A percentile compares a stretch with the other conserved stretches of the same genome.
Evolutionary conservation across 148 eudicot species (phyloP).

Genomic region (Diospyros lotus): DNA sequence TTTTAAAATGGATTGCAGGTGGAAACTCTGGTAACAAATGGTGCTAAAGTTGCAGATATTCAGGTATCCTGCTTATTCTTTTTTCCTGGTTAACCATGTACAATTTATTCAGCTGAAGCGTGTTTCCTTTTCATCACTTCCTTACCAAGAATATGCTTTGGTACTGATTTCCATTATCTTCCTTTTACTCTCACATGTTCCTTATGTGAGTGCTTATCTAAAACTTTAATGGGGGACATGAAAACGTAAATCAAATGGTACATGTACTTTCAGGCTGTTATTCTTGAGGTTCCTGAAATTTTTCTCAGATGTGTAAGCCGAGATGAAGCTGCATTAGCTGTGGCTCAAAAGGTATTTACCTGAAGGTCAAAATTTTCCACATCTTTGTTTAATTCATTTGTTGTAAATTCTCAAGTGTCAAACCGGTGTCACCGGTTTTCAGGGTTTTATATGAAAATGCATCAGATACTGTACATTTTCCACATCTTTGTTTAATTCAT

Average conservation of each 20-base stretch:
- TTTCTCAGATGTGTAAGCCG: constrained; percentile 71
- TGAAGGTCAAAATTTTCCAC: neutral
- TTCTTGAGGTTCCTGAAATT: constrained; percentile 65
- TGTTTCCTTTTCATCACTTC: neutral
- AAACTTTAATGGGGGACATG: neutral
- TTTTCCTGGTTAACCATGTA: neutral
- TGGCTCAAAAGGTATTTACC: constrained; percentile 71
- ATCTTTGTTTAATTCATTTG: neutral
- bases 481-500: neutral
- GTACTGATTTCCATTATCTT: neutral
- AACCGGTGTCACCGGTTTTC: constrained; percentile 46
- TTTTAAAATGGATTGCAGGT: constrained; percentile 42
- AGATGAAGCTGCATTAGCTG: constrained; percentile 93
- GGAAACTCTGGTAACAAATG: constrained; percentile 54
- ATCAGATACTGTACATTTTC: constrained; percentile 37
- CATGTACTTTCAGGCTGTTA: constrained; percentile 24
- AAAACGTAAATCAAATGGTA: neutral
- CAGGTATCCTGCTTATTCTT: constrained; percentile 44
- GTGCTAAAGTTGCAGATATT: constrained; percentile 67
- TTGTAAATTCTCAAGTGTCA: neutral
- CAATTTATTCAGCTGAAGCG: neutral
- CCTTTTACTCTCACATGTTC: neutral
- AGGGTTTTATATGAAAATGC: constrained; percentile 84
- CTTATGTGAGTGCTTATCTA: neutral
- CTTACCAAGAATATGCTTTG: neutral